These are phyloP conservation scores for Allium fistulosum DNA, from an alignment of 106 monocot genomes.

Conservation along the genomic window DNA sequence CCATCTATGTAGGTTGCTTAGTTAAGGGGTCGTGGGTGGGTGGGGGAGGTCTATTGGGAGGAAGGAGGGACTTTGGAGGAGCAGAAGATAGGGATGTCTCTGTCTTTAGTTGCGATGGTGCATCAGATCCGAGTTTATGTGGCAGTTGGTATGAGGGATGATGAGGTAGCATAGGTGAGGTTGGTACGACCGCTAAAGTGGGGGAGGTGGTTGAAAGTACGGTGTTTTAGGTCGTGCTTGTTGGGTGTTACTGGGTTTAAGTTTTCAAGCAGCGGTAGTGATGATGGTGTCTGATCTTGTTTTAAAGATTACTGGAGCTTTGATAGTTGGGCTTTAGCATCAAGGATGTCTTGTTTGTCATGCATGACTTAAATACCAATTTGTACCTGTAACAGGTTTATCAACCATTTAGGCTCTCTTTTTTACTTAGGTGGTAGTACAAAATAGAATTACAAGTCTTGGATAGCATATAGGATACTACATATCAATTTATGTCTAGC, in stretches of 20 bases:
- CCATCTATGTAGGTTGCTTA: constrained; percentile 26
- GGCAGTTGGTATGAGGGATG: constrained; percentile 1
- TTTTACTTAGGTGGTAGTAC: no score
- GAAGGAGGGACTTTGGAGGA: not conserved
- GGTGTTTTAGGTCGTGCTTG: not conserved
- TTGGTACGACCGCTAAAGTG: constrained; percentile 12
- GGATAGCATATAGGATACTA: no score
- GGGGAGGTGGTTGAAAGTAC: constrained; percentile 1
- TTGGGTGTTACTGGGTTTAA: not conserved
- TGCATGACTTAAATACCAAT: constrained; percentile 58
- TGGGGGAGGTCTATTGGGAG: constrained; percentile 7
- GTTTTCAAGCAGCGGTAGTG: not conserved
- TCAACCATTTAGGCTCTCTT: no score
- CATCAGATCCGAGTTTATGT: not conserved
- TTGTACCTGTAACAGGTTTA: constrained; percentile 50
- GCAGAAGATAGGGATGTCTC: no score
- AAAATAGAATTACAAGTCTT: no score
- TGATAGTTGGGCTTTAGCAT: constrained; percentile 53
- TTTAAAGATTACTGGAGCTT: constrained; percentile 32
- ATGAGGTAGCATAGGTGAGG: constrained; percentile 4
- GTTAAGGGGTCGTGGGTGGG: not conserved
- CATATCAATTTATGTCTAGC: no score
- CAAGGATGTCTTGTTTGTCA: constrained; percentile 67
- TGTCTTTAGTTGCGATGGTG: not conserved
- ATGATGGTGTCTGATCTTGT: constrained; percentile 4